Evolutionary conservation across 306 rosid genomes (phyloP), one percentile per base, ranked within the genome.

Genomic region (Dalbergia cochinchinensis): DNA sequence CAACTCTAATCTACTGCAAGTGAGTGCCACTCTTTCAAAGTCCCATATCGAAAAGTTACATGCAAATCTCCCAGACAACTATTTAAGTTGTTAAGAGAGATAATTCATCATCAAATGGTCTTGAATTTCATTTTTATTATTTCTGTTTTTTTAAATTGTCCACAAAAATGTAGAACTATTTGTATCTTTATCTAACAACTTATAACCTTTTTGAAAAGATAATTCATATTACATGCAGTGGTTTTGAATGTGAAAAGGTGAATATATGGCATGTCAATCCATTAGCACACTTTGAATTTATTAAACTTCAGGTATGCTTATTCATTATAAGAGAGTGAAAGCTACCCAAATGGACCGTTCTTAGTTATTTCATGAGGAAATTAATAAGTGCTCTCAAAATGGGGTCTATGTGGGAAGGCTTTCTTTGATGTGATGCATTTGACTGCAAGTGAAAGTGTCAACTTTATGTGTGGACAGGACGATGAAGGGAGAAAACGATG

Each of bases 391-490:
- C 22, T 66, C 77, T 67, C 69, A 78, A 83, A 78, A 78, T 10
- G 31, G 31, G 31, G 31, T 26, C 31, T 26, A 19, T 74, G 1
- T 0, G 16, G 62, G 65, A 42, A 41, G 62, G 22, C 26, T 65
- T 41, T 54, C 39, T 19, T 57, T 81, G 58, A 79, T 66, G 76
- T 62, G 87, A 75, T 74, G 59, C 66, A 62, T 75, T 79, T 84
- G 75, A 84, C 87, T 44, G 82, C 76, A 48, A 58, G 77, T 74
- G 45, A 81, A 81, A 81, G 44, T 10, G 62, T 47, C 65, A 74
- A 57, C 35, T 42, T 42, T 45, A 63, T 64, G 6, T 9, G 47
- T 34, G 74, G 60, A 54, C 41, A 64, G 58, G 45, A 54, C 8
- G 16, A 37, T 12, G 69, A 41, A 22, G 45, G 11, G 54, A 8